Conservation (phyloP, 2,329 filamentous ascomycete species). For the Verticillium alfalfae region DNA sequence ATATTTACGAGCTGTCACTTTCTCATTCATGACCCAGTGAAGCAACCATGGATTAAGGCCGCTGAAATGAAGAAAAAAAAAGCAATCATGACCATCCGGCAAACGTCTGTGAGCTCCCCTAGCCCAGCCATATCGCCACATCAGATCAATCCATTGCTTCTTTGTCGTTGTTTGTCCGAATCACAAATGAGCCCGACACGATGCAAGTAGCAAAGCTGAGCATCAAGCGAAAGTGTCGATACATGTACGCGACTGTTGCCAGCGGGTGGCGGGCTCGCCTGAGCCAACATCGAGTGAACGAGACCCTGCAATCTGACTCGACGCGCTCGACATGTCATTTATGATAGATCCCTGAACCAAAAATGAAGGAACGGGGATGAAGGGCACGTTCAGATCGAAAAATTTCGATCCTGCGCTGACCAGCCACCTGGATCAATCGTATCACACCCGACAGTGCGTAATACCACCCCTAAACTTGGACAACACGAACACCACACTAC, state of each 20-base stretch:
- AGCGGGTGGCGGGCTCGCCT: neutral
- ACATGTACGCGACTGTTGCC: neutral
- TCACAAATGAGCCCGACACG: neutral
- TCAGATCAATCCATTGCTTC: neutral
- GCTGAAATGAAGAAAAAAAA: neutral
- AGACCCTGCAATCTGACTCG: neutral
- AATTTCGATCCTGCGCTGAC: neutral
- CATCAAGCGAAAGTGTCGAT: neutral
- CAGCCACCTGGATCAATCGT: neutral
- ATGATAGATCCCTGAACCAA: too few relatives aligned
- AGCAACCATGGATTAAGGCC: neutral
- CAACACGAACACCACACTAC: neutral
- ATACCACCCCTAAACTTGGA: neutral
- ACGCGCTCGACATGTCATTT: neutral
- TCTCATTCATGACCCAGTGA: neutral
- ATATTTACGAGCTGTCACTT: constrained; percentile 5
- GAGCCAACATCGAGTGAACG: neutral
- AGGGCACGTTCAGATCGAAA: neutral
- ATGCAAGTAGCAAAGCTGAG: neutral
- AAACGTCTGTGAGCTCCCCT: neutral
- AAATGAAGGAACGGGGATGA: too few relatives aligned
- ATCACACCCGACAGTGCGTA: neutral
- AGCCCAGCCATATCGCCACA: neutral
- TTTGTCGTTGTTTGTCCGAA: neutral
- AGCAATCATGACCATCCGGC: neutral